Percentiles rank a stretch among this genome's conserved stretches.
These are phyloP conservation scores for Aspergillus novoparasiticus DNA, from an alignment of 2,329 filamentous ascomycete species.

Conservation along the genomic window DNA sequence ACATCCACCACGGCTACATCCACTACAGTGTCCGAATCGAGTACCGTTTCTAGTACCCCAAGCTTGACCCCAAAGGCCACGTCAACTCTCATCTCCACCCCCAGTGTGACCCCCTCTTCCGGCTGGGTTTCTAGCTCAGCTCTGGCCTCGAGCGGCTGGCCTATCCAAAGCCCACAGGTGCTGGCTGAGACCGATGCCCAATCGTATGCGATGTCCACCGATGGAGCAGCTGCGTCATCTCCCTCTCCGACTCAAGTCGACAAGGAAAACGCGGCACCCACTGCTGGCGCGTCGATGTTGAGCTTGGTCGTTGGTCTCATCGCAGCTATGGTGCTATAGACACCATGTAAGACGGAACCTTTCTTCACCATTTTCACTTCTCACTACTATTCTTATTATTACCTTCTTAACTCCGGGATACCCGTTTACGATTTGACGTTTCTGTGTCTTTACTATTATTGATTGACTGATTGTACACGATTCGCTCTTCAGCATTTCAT, in stretches of 20 bases:
- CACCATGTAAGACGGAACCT: background rate
- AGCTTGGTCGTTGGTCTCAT: constrained; percentile 23
- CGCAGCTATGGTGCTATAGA: constrained; percentile 11
- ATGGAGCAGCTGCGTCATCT: constrained; percentile 6
- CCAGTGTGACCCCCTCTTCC: constrained; percentile 11
- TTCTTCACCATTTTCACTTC: background rate
- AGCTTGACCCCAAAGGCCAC: constrained; percentile 17
- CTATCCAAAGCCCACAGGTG: constrained; percentile 33
- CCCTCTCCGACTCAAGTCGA: constrained; percentile 2
- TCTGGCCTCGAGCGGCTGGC: constrained; percentile 18
- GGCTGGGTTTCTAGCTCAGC: constrained; percentile 20
- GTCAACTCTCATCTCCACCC: constrained; percentile 22
- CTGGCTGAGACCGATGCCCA: constrained; percentile 24
- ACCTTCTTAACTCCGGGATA: constrained; percentile 2
- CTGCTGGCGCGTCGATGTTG: constrained; percentile 19
- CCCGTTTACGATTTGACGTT: constrained; percentile 6
- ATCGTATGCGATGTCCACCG: constrained; percentile 10
- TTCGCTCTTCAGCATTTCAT: background rate
- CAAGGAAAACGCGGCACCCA: constrained; percentile 14
- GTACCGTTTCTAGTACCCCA: constrained; percentile 17
- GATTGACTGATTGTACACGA: constrained; percentile 1
- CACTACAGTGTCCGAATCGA: constrained; percentile 10
- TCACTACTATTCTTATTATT: background rate
- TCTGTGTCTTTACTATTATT: background rate
- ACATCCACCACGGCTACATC: constrained; percentile 13